Percentiles rank a stretch among this genome's conserved stretches.
Conservation (phyloP, 495 filamentous ascomycete species). For the Penicillium salamii region DNA sequence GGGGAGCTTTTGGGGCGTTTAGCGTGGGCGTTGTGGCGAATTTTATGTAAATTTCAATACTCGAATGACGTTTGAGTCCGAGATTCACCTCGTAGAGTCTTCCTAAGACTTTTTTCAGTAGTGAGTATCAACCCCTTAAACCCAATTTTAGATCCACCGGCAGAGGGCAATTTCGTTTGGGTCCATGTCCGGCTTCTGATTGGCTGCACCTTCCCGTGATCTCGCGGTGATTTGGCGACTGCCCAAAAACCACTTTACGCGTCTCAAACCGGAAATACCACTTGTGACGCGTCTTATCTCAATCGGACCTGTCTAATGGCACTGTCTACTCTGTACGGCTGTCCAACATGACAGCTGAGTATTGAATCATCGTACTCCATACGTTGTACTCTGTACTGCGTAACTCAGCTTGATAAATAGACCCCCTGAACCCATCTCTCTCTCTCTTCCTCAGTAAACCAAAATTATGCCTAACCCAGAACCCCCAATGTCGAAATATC, state of each 20-base stretch:
- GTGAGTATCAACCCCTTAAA: no score
- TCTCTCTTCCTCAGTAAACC: no score
- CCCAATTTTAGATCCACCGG: no score
- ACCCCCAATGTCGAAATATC: constrained; percentile 43
- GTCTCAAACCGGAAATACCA: constrained; percentile 32
- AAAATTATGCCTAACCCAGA: constrained; percentile 36
- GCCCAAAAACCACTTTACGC: constrained; percentile 31
- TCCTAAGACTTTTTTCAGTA: no score
- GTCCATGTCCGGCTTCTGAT: constrained; percentile 8
- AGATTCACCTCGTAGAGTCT: no score
- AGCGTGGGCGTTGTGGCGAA: constrained; percentile 6
- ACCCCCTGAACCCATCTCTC: constrained; percentile 14
- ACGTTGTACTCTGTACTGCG: background rate
- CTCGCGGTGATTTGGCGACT: constrained; percentile 42
- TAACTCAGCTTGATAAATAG: constrained; percentile 5
- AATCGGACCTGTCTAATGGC: constrained; percentile 14
- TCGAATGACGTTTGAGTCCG: no score
- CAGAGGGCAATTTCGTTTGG: constrained; percentile 6
- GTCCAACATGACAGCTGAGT: constrained; percentile 3
- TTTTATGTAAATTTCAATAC: no score
- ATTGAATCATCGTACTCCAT: no score
- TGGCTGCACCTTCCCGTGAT: constrained; percentile 41
- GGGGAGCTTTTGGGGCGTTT: background rate
- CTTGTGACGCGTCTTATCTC: constrained; percentile 31
- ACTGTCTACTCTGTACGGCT: no score